These are phyloP conservation scores for Microdochium paspali DNA, from an alignment of 2,329 filamentous ascomycete genomes.

Conservation along the genomic window DNA sequence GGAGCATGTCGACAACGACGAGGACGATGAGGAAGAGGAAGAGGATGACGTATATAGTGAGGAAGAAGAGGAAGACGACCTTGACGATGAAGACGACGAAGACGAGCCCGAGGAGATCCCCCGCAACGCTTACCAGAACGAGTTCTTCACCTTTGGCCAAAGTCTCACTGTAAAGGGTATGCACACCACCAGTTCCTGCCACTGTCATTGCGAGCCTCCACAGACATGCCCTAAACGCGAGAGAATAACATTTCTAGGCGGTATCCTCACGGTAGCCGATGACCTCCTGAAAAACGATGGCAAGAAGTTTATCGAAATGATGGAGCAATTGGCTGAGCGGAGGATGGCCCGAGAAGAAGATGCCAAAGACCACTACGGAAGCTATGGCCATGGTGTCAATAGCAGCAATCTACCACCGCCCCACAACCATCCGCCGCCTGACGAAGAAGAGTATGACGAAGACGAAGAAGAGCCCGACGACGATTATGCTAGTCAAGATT, in stretches of 20 bases:
- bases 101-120: slow-evolving; percentile 42
- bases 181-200: slow-evolving; percentile 11
- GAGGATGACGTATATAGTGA: slow-evolving; percentile 37
- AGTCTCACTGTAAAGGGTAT: slow-evolving; percentile 87
- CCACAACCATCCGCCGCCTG: slow-evolving; percentile 68
- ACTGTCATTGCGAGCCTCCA: slow-evolving; percentile 2
- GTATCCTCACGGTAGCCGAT: slow-evolving; percentile 96
- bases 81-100: slow-evolving; percentile 39
- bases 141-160: slow-evolving; percentile 97
- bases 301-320: slow-evolving; percentile 99
- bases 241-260: slow-evolving; percentile 53
- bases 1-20: slow-evolving; percentile 50
- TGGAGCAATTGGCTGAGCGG: slow-evolving; percentile 96
- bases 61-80: slow-evolving; percentile 27
- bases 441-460: slow-evolving; percentile 66
- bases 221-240: slow-evolving; percentile 10
- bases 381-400: slow-evolving; percentile 48
- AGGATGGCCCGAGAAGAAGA: slow-evolving; percentile 96
- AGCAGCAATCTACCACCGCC: slow-evolving; percentile 41
- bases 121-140: slow-evolving; percentile 60
- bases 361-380: slow-evolving; percentile 57
- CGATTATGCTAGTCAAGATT: slow-evolving; percentile 52
- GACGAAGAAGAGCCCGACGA: slow-evolving; percentile 49
- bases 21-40: slow-evolving; percentile 43
- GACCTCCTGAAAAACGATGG: slow-evolving; percentile 98